Evolutionary conservation across 2,329 filamentous ascomycete genomes (phyloP).

Genomic region (Cladosporium sp.): DNA sequence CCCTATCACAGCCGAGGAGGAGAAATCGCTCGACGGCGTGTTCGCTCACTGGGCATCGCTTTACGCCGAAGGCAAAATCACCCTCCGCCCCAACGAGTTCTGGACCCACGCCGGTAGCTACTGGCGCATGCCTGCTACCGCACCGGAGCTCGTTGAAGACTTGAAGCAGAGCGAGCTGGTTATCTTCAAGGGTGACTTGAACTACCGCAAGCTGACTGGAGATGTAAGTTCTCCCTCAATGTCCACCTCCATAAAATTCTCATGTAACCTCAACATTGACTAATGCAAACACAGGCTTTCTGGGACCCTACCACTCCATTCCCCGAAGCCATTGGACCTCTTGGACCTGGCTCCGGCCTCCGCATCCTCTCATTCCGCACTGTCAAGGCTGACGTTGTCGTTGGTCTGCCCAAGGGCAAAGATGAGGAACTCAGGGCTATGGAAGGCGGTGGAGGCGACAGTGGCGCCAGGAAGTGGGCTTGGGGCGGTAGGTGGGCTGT

Average conservation of each 20-base stretch:
- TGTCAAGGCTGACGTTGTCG: slow-evolving; percentile 95
- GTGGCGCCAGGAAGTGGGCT: slow-evolving; percentile 77
- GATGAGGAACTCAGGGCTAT: slow-evolving; percentile 75
- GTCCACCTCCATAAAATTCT: background rate
- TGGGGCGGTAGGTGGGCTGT: slow-evolving; percentile 98
- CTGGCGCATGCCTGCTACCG: slow-evolving; percentile 77
- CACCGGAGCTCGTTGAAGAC: slow-evolving; percentile 70
- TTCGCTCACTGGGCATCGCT: slow-evolving; percentile 79
- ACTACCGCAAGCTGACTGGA: slow-evolving; percentile 88
- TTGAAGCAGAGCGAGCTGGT: slow-evolving; percentile 82
- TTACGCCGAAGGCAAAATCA: slow-evolving; percentile 80
- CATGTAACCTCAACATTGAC: background rate
- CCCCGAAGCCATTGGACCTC: slow-evolving; percentile 76
- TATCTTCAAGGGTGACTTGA: slow-evolving; percentile 95
- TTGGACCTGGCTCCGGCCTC: slow-evolving; percentile 78
- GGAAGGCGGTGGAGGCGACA: slow-evolving; percentile 71
- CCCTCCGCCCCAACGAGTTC: slow-evolving; percentile 81
- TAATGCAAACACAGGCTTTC: slow-evolving; percentile 45
- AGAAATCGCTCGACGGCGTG: slow-evolving; percentile 69
- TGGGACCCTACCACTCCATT: slow-evolving; percentile 93
- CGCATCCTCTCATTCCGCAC: slow-evolving; percentile 86
- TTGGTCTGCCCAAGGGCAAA: slow-evolving; percentile 77
- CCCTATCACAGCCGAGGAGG: slow-evolving; percentile 68
- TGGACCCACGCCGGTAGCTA: slow-evolving; percentile 89
- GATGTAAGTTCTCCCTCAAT: slow-evolving; percentile 60